Base-by-base conservation (phyloP, 1,284 basidiomycete genomes). In the Marasmius tenuissimus region DNA sequence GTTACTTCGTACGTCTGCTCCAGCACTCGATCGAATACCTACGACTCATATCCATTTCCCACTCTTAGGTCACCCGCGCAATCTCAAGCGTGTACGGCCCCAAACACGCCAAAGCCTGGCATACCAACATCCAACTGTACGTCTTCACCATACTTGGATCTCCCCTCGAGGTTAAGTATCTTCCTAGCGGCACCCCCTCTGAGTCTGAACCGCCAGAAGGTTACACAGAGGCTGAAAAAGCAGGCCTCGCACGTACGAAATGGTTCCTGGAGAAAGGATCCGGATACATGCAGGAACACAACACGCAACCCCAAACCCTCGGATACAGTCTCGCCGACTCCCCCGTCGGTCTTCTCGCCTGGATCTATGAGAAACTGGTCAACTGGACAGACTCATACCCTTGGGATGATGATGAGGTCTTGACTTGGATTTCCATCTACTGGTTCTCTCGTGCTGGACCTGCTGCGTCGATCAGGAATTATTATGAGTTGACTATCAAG, bases 361-460 rank as follows among this genome's bases (percentile, higher is more conserved):
- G 84, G 82, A 81, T 86, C 48, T 83, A 84, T 55, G 84, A 86
- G 65, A 85, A 86, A 67, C 66, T 85, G 10, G 71, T 77, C n/a
- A 63, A 72, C 7, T 85, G 82, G 81, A 74, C 79, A 0, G 80
- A 84, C 37, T 65, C 67, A 0, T 85, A 84, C 63, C 69, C 72
- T 0, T 85, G 83, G 84, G 70, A 74, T 37, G 81, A 84, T 58
- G 83, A 85, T 33, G 78, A 80, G 81, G 81, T 80, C 7, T 61
- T 83, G 47, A 79, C 75, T 0, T 82, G 81, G 82, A 66, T 83
- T 14, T 81, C 80, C 2, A 70, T 83, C 6, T 81, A 79, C 66
- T 78, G 73, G 72, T 83, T 83, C 66, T 83, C 81, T 1, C 72
- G 76, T 11, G 71, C 75, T 1, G 82, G 82, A 0, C 81, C 81